These are phyloP conservation scores for Eimeria maxima DNA, from an alignment of 169 alveolate species.

Conservation along the genomic window DNA sequence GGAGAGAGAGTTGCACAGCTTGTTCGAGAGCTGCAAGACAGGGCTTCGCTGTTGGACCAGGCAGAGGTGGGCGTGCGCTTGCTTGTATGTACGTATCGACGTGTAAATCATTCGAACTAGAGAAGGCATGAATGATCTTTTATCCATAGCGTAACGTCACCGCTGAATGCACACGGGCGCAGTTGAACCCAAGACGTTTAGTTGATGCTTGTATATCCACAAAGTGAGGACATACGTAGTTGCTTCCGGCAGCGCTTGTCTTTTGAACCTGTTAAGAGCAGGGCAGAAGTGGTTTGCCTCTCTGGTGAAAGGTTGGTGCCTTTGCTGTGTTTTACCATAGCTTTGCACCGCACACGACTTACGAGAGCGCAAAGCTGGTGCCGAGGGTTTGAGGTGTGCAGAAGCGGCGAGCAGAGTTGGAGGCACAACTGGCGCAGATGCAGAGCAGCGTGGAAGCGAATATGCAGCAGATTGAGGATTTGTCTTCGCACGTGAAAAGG, in stretches of 20 bases:
- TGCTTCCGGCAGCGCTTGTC: neutral
- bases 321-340: too few relatives aligned
- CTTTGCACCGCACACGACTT: neutral
- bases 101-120: neutral
- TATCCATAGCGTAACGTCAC: too few relatives aligned
- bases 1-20: slow-evolving; percentile 44
- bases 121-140: neutral
- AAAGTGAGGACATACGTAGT: neutral
- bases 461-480: slow-evolving; percentile 61
- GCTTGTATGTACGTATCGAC: too few relatives aligned
- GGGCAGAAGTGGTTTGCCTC: neutral
- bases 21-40: slow-evolving; percentile 14
- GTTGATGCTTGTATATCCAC: neutral
- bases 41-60: slow-evolving; percentile 13
- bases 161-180: neutral
- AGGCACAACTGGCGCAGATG: slow-evolving; percentile 16
- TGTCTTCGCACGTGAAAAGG: slow-evolving; percentile 42
- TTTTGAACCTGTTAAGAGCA: neutral
- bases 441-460: slow-evolving; percentile 25
- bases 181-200: neutral
- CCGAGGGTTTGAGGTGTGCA: slow-evolving; percentile 15
- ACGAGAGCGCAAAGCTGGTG: neutral
- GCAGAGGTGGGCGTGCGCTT: neutral
- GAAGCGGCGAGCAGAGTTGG: slow-evolving; percentile 13
- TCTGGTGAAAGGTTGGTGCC: neutral